Base-by-base conservation (phyloP, 2,329 filamentous ascomycete species). In the Beauveria pseudobassiana region DNA sequence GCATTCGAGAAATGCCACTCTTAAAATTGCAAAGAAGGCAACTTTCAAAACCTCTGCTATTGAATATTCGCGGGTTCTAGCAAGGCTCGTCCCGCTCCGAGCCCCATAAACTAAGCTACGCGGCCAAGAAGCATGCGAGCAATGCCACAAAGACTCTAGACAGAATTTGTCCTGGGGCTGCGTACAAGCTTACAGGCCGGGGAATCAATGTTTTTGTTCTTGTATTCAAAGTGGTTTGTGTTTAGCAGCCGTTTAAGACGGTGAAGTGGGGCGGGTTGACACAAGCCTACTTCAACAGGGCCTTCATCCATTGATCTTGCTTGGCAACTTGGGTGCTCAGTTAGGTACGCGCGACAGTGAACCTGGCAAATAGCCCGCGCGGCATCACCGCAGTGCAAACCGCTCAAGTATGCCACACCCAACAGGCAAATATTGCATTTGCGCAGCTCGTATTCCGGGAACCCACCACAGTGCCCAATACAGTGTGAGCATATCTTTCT, bases 71-170 rank as follows among this genome's bases (percentile, higher is more conserved):
- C 46, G 18, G 16, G 48, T 49, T 45, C 49, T 50, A 53, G 42
- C 26, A 60, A 60, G 58, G 58, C 58, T 40, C 58, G 58, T 60
- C 49, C 58, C 58, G 58, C 58, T n/a, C 58, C 58, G 58, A 14
- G 50, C 38, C 58, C 50, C 58, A 59, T 59, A 59, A 60, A 60
- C 58, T 53, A 60, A 50, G 30, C 49, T 16, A 60, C 54, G 58
- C 50, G 50, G 58, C 50, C 58, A 60, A 60, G 58, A 38, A n/a
- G 28, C 4, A 22, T 12, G 38, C 57, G 20, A 59, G n/a, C 57
- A 43, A 42, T 51, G 56, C 18, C 38, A 51, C 57, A 20, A 26
- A 46, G 7, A 57, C 54, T 24, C 16, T 10, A 26, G 16, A 51
- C 38, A 59, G 46, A 24, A 48, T n/a, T 45, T 46, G 49, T 53